Evolutionary conservation across 371 early-diverging fungal genomes (phyloP).

Genomic region (Mortierella sp.): DNA sequence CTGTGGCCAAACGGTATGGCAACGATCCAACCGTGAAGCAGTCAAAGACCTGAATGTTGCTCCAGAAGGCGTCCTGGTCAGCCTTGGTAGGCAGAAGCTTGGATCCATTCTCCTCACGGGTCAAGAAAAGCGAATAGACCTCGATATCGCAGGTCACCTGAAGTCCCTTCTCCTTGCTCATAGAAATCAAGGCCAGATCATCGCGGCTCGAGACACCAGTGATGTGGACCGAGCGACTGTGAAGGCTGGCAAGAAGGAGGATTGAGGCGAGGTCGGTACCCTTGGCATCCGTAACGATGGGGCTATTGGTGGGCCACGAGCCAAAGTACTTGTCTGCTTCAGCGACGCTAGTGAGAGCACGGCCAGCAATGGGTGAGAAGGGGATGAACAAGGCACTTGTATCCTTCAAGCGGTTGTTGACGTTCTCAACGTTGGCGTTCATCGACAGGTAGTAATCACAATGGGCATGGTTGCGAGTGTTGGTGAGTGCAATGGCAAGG

Average conservation of each 20-base stretch:
- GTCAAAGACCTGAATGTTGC: conserved; percentile 82
- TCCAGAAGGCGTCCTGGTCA: conserved; percentile 83
- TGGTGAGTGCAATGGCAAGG: conserved; percentile 63
- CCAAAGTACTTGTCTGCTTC: conserved; percentile 73
- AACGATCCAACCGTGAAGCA: conserved; percentile 88
- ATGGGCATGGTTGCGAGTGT: conserved; percentile 67
- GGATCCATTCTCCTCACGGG: conserved; percentile 58
- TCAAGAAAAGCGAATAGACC: conserved; percentile 84
- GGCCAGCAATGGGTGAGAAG: conserved; percentile 62
- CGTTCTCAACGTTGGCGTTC: conserved; percentile 63
- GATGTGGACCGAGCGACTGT: conserved; percentile 86
- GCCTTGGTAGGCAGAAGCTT: conserved; percentile 60
- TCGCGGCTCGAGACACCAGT: conserved; percentile 81
- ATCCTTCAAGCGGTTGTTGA: conserved; percentile 49
- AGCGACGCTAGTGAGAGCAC: conserved; percentile 57
- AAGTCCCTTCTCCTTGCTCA: conserved; percentile 92
- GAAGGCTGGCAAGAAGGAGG: conserved; percentile 84
- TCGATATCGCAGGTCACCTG: conserved; percentile 92
- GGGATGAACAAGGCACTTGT: conserved; percentile 71
- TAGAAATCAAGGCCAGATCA: conserved; percentile 84
- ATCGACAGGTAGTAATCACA: conserved; percentile 83
- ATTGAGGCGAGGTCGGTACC: conserved; percentile 91
- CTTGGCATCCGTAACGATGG: conserved; percentile 85
- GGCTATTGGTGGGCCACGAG: conserved; percentile 77
- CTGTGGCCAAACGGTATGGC: conserved; percentile 68